Conservation (phyloP, 176 grass and related monocot genomes). For the Tillandsia fasciculata region DNA sequence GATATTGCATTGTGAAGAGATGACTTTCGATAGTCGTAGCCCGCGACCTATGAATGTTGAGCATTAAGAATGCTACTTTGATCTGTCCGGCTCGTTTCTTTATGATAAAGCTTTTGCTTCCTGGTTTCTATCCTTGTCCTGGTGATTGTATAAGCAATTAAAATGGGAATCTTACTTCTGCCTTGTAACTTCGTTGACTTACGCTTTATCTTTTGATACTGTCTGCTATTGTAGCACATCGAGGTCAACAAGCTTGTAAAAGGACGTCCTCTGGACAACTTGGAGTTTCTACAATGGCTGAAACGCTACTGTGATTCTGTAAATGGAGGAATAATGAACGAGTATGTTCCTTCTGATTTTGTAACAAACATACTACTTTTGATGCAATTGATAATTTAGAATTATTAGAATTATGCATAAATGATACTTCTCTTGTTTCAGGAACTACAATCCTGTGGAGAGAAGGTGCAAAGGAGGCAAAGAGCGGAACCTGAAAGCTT, state of each 20-base stretch:
- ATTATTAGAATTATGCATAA: neutral
- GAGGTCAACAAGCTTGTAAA: conserved; percentile 90
- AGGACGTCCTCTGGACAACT: conserved; percentile 79
- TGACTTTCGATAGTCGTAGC: too few species aligned
- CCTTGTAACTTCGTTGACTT: neutral
- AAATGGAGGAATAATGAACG: conserved; percentile 81
- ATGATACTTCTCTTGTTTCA: conserved; percentile 18
- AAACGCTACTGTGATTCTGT: conserved; percentile 87
- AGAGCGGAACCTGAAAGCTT: conserved; percentile 37
- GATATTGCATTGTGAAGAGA: too few species aligned
- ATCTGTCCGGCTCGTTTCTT: neutral
- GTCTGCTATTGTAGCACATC: conserved; percentile 54
- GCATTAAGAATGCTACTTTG: neutral
- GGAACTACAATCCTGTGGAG: conserved; percentile 78
- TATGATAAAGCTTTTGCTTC: neutral
- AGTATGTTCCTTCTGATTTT: conserved; percentile 37
- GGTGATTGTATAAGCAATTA: neutral
- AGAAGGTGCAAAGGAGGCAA: conserved; percentile 67
- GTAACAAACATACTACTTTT: neutral
- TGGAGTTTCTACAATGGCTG: conserved; percentile 90
- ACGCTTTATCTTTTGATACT: neutral
- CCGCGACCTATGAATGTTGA: too few species aligned
- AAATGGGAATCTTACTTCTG: neutral
- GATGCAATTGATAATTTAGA: neutral
- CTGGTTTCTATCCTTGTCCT: neutral